These are phyloP conservation scores for Leishmania guyanensis DNA, from an alignment of 208 protist species.

Conservation along the genomic window DNA sequence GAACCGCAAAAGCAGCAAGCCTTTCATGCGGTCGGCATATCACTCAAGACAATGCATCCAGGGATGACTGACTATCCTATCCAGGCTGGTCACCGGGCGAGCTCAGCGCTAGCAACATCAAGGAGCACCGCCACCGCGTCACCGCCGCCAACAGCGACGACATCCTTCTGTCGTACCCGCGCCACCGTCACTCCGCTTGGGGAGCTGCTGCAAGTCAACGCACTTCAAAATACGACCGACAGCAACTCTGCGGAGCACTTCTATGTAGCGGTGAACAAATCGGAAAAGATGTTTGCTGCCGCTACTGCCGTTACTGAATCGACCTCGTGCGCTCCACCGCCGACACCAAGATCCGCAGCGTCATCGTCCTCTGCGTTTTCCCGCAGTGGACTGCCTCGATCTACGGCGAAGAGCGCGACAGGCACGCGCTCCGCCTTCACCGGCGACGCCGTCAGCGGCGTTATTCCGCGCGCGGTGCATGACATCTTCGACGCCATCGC, in stretches of 20 bases:
- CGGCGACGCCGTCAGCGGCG: constrained; percentile 49
- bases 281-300: background rate
- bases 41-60: background rate
- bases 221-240: constrained; percentile 5
- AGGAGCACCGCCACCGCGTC: background rate
- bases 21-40: background rate
- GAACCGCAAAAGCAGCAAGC: background rate
- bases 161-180: constrained; percentile 22
- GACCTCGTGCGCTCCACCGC: background rate
- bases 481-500: constrained; percentile 90
- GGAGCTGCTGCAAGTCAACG: constrained; percentile 26
- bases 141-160: background rate
- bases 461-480: constrained; percentile 94
- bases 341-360: background rate
- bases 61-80: background rate
- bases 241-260: background rate
- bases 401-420: background rate
- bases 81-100: background rate
- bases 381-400: background rate
- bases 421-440: constrained; percentile 10
- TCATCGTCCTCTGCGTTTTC: background rate
- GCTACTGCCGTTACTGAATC: background rate
- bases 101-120: background rate
- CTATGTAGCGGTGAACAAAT: background rate
- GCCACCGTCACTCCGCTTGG: constrained; percentile 29